Percentiles rank a stretch among this genome's conserved stretches.
Evolutionary conservation across 352 stramenopile genomes (phyloP).

Genomic region (Phytopythium helicoides): DNA sequence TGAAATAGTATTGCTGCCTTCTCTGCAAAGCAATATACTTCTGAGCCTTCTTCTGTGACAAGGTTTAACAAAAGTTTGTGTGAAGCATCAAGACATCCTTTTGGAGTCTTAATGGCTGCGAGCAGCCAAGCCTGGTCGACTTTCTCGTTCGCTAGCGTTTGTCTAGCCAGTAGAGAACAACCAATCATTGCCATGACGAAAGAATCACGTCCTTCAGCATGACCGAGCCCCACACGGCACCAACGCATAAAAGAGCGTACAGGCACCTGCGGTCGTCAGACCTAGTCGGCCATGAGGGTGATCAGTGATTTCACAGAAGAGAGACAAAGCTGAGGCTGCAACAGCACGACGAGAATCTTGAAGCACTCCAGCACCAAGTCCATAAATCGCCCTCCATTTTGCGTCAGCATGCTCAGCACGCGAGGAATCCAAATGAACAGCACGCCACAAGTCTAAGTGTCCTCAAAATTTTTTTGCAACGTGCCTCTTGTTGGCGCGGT

Average conservation of each 20-base stretch:
- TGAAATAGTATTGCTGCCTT: slow-evolving; percentile 40
- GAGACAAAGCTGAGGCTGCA: slow-evolving; percentile 32
- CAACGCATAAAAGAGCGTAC: slow-evolving; percentile 43
- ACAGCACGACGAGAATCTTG: slow-evolving; percentile 22
- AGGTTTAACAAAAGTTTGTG: slow-evolving; percentile 51
- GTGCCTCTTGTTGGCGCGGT: background rate
- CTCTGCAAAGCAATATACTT: slow-evolving; percentile 14
- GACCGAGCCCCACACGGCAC: slow-evolving; percentile 29
- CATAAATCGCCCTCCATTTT: slow-evolving; percentile 46
- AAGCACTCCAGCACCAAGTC: slow-evolving; percentile 49
- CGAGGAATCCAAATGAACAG: slow-evolving; percentile 44
- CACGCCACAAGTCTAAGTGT: slow-evolving; percentile 30
- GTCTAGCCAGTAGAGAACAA: slow-evolving; percentile 44
- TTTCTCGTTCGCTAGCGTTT: slow-evolving; percentile 21
- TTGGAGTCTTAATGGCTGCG: slow-evolving; percentile 22
- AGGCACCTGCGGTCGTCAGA: slow-evolving; percentile 62
- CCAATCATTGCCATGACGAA: slow-evolving; percentile 54
- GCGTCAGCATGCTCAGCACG: slow-evolving; percentile 55
- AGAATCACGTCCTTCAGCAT: slow-evolving; percentile 14
- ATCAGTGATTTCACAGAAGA: slow-evolving; percentile 63
- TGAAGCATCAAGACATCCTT: slow-evolving; percentile 33
- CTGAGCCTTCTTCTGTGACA: slow-evolving; percentile 20
- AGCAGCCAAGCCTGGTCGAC: slow-evolving; percentile 20
- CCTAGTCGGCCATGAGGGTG: slow-evolving; percentile 48
- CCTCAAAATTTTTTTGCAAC: background rate